Evolutionary conservation across 805 yeast genomes (phyloP).

Genomic region (Lipomyces anomalus): DNA sequence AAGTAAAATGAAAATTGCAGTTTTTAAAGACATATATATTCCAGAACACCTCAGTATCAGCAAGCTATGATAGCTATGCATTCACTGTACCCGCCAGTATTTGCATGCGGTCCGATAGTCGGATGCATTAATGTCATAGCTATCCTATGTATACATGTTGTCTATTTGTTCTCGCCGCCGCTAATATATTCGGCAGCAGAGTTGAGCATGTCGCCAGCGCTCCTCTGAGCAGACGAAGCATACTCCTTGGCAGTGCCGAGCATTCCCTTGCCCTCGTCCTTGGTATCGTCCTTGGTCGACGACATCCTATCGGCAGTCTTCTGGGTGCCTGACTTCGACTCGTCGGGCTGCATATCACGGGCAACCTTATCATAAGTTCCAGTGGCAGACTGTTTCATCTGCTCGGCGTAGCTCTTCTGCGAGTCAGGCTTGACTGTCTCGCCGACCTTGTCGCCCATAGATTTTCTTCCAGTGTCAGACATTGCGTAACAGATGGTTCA

Average conservation of each 20-base stretch:
- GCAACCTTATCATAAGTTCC: constrained; percentile 62
- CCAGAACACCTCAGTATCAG: too few species aligned
- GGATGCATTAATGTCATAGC: too few species aligned
- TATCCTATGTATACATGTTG: too few species aligned
- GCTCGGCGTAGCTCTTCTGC: constrained; percentile 56
- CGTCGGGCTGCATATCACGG: constrained; percentile 54
- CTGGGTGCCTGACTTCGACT: constrained; percentile 65
- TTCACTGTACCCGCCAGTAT: too few species aligned
- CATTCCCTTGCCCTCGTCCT: constrained; percentile 26
- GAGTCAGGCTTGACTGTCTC: constrained; percentile 68
- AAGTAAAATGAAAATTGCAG: too few species aligned
- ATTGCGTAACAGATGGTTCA: background rate
- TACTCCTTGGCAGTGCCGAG: constrained; percentile 30
- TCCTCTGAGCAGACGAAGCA: constrained; percentile 22
- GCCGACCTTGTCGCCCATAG: constrained; percentile 58
- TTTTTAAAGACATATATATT: too few species aligned
- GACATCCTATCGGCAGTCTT: constrained; percentile 56
- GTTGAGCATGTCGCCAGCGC: constrained; percentile 31
- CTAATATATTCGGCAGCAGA: constrained; percentile 33
- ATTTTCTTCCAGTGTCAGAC: constrained; percentile 60
- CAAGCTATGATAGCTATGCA: too few species aligned
- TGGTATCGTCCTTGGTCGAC: constrained; percentile 45
- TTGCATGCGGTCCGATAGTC: too few species aligned
- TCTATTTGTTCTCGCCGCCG: too few species aligned
- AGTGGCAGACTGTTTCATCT: constrained; percentile 67